Evolutionary conservation across 1,139 yeast genomes (phyloP), one percentile per base, ranked within the genome.

Genomic region (Magnusiomyces paraingens): DNA sequence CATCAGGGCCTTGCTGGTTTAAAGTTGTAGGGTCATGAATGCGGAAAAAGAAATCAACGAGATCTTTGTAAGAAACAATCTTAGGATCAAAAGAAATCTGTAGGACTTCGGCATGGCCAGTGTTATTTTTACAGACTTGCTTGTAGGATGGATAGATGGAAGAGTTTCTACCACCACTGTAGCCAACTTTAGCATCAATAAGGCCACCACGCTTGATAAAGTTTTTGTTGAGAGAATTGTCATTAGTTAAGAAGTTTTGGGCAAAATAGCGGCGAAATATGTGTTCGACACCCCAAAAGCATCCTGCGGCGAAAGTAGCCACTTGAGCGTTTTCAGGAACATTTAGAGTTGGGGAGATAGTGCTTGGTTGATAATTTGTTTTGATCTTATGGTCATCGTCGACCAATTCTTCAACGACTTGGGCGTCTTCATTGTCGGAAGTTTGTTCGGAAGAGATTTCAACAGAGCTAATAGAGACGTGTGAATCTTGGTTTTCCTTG

Each of bases 211-310:
- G 32, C 32, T 26, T 26, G 32, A 26, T 8, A 26, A 26, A 26
- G 32, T 26, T 8, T 36, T 36, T 36, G 17, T 36, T 36, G 40
- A 14, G 17, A 4, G 40, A 36, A 11, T 5, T 36, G 17, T n/a
- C 40, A 11, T 36, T 36, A 11, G 40, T 4, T 3, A n/a, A n/a
- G 40, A 36, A 36, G 17, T 4, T 3, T 6, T 8, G 10, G 5
- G 29, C 68, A 57, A 82, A 86, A 59, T 86, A 78, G 66, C 86
- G 86, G 58, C 84, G 73, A 72, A 81, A 90, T 42, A 91, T 82
- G 63, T 86, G 85, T 66, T 93, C 98, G 12, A 86, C 89, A 18
- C 96, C 96, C 98, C 98, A 91, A 75, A 90, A 93, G 67, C 99
- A 54, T 43, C 76, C 76, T 2, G 73, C 75, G 26, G 72, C 74